Conservation (phyloP, 169 alveolate species). For the Cryptosporidium canis region DNA sequence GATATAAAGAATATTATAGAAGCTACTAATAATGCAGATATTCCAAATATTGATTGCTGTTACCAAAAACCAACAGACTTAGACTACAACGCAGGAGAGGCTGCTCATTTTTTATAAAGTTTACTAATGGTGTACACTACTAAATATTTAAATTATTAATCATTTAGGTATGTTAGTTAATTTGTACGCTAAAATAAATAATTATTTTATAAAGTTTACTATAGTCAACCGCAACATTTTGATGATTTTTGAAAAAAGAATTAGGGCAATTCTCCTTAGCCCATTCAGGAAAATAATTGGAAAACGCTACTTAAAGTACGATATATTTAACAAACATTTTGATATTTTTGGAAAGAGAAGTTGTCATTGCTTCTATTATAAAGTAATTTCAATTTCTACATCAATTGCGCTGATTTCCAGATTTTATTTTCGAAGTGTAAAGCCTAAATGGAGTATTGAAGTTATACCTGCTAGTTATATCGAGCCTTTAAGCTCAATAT, state of each 20-base stretch:
- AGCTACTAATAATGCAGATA: neutral
- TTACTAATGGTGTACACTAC: neutral
- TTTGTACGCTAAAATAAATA: no score
- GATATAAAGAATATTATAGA: neutral
- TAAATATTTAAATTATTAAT: neutral
- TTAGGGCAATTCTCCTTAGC: neutral
- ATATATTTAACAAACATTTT: neutral
- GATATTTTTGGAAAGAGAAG: neutral
- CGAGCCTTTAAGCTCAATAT: neutral
- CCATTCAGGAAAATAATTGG: neutral
- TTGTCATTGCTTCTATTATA: neutral
- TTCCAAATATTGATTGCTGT: neutral
- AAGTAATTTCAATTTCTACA: neutral
- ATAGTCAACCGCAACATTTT: neutral
- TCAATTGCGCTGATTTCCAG: neutral
- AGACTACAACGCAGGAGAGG: neutral
- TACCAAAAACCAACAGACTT: neutral
- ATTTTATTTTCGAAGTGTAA: neutral
- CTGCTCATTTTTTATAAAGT: neutral
- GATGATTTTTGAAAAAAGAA: neutral
- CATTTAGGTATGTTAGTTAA: neutral
- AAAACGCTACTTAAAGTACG: neutral
- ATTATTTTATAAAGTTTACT: no score
- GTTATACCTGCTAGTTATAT: neutral
- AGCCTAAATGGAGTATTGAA: neutral